Evolutionary conservation across 306 rosid species (phyloP).

Genomic region (Albizia julibrissin): DNA sequence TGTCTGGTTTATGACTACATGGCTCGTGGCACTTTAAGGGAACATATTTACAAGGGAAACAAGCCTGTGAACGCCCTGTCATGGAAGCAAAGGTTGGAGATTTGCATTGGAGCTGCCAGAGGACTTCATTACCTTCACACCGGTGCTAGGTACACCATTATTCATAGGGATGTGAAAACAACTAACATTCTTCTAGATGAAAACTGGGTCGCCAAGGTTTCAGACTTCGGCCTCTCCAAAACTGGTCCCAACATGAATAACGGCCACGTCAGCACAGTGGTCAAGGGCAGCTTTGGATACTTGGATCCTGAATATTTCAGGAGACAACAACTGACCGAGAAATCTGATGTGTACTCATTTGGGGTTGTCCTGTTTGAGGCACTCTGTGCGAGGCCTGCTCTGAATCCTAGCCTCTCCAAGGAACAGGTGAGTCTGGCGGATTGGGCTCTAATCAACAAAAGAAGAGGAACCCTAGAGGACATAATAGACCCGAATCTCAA

Average conservation of each 20-base stretch:
- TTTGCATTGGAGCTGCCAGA: constrained; percentile 64
- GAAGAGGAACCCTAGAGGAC: constrained; percentile 56
- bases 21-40: constrained; percentile 57
- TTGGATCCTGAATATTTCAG: constrained; percentile 69
- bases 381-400: constrained; percentile 56
- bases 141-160: constrained; percentile 62
- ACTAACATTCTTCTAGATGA: constrained; percentile 65
- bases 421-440: constrained; percentile 68
- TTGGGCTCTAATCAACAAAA: constrained; percentile 45
- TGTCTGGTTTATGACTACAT: constrained; percentile 63
- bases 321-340: constrained; percentile 62
- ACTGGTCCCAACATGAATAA: constrained; percentile 53
- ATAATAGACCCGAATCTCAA: constrained; percentile 47
- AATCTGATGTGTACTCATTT: constrained; percentile 60
- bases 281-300: constrained; percentile 67
- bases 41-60: constrained; percentile 54
- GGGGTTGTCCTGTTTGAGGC: constrained; percentile 66
- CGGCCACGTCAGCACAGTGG: constrained; percentile 61
- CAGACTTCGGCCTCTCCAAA: constrained; percentile 67
- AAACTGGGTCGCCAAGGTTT: constrained; percentile 62
- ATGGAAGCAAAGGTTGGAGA: constrained; percentile 66
- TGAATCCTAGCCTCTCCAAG: constrained; percentile 53
- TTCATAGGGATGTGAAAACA: constrained; percentile 65
- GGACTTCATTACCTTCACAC: constrained; percentile 72
- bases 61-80: constrained; percentile 40